Base-by-base conservation (phyloP, 129 eudicot species). In the Tagetes erecta region DNA sequence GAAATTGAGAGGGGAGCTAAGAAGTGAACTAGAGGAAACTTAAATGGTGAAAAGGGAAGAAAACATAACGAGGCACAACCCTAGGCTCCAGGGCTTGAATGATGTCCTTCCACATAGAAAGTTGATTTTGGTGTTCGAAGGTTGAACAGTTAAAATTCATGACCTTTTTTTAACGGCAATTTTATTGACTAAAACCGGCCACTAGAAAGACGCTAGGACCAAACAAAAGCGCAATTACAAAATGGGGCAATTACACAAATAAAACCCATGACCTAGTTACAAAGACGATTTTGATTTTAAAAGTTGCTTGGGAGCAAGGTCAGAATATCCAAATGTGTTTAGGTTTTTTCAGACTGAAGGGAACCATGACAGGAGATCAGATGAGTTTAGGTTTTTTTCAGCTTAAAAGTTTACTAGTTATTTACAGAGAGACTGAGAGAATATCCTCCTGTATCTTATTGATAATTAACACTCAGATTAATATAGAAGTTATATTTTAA, bases 11-110 rank as follows among this genome's bases (percentile, higher is more conserved):
- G 62, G 47, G 31, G 9, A 68, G 20, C n/a, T 60, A 7, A 69
- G 39, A 59, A 69, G 36, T 77, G 52, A 77, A 77, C 70, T 51
- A 58, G 58, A 59, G 69, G 53, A 45, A 68, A 59, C 36, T 37
- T 31, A 76, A 52, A 42, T 42, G 13, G 0, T 36, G 71, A n/a
- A 46, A 62, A 3, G 9, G 44, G 27, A 64, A 70, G 41, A 4
- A 68, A 77, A 59, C 70, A 69, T 46, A 36, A 27, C 34, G 70
- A 58, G 52, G 75, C 44, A 68, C 35, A 27, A 46, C 69, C 68
- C 75, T 44, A 56, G 31, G 68, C n/a, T 57, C 69, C 45, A 59
- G 39, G 50, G 30, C 72, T 51, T 51, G 55, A 38, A 67, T 8
- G 34, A 45, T 44, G 51, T 13, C 75, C 59, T 58, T 76, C 74